These are phyloP conservation scores for Tuber aestivum DNA, from an alignment of 495 filamentous ascomycete genomes.

Conservation along the genomic window DNA sequence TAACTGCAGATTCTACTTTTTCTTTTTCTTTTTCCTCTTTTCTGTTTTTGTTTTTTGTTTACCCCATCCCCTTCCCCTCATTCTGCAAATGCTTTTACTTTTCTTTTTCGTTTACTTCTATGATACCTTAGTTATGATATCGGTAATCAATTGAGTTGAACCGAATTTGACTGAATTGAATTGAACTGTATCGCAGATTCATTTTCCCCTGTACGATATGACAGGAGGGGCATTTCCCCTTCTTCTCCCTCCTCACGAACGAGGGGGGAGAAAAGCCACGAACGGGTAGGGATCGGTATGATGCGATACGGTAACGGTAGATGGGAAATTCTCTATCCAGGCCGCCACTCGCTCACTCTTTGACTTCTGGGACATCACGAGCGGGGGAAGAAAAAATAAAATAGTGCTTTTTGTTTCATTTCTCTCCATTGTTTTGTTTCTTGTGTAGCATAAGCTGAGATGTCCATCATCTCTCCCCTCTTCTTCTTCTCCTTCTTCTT, in stretches of 20 bases:
- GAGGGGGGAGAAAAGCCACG: too few species aligned
- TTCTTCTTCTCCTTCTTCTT: not conserved
- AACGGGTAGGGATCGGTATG: slow-evolving; percentile 1
- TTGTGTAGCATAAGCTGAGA: not conserved
- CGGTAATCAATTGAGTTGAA: not conserved
- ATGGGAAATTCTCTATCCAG: not conserved
- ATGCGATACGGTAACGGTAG: not conserved
- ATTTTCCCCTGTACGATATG: not conserved
- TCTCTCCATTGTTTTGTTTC: not conserved
- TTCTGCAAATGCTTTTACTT: not conserved
- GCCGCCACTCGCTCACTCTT: not conserved
- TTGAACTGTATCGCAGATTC: not conserved
- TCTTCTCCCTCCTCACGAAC: not conserved
- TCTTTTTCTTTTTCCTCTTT: too few species aligned
- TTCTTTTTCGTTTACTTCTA: not conserved
- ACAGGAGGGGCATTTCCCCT: not conserved
- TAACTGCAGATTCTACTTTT: not conserved
- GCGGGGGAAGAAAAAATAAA: too few species aligned
- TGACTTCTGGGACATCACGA: not conserved
- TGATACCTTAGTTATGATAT: not conserved
- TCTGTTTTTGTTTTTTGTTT: too few species aligned
- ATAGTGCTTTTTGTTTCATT: not conserved
- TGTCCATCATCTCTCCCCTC: not conserved
- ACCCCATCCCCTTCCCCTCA: not conserved
- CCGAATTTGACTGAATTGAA: not conserved